Conservation (phyloP, 345 rosid genomes). For the Brassica carinata region DNA sequence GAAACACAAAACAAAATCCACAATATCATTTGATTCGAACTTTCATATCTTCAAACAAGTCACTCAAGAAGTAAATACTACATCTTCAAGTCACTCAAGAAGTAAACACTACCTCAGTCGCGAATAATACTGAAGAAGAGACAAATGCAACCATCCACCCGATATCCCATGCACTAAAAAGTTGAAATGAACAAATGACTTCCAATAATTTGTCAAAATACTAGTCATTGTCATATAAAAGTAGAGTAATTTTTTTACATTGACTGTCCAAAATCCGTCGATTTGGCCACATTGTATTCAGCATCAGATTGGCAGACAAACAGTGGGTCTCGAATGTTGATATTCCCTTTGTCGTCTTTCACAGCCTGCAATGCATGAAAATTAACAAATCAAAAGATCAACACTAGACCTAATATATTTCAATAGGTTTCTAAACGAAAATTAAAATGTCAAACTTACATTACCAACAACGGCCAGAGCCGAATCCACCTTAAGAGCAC, state of each 20-base stretch:
- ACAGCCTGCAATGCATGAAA: neutral
- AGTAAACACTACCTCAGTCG: neutral
- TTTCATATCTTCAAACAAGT: neutral
- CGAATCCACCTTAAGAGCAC: neutral
- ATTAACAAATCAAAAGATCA: neutral
- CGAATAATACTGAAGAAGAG: neutral
- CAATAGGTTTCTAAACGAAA: neutral
- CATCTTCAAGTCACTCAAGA: neutral
- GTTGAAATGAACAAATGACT: neutral
- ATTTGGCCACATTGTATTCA: neutral
- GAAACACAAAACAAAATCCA: neutral
- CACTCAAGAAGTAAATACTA: neutral
- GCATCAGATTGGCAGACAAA: neutral
- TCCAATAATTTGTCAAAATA: neutral
- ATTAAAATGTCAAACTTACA: neutral
- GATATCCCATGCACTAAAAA: neutral
- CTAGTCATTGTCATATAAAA: neutral
- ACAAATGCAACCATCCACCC: neutral
- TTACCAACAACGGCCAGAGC: neutral
- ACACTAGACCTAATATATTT: neutral
- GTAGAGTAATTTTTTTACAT: neutral
- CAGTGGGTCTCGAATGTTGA: neutral
- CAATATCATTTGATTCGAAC: neutral
- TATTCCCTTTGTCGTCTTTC: neutral
- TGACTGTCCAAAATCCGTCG: neutral